A percentile compares a stretch with the other conserved stretches of the same genome.
Conservation (phyloP, 345 rosid genomes). For the Lepidium aucheri region DNA sequence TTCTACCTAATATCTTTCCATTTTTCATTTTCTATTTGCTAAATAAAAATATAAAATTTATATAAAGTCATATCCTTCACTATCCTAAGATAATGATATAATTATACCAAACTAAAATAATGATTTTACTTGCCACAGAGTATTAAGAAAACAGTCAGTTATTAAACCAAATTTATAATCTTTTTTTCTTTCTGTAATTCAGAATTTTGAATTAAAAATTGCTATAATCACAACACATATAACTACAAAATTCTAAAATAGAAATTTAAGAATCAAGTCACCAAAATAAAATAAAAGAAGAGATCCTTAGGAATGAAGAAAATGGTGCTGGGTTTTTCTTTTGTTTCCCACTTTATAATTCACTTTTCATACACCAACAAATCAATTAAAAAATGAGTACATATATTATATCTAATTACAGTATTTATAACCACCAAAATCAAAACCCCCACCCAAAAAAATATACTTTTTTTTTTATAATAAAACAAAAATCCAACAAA, state of each 20-base stretch:
- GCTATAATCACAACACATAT: too few relatives aligned
- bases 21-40: background rate
- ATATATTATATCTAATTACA: constrained; percentile 22
- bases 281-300: background rate
- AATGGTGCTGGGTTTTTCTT: constrained; percentile 11
- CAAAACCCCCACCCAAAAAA: constrained; percentile 1
- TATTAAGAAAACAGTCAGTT: background rate
- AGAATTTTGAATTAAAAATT: background rate
- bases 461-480: background rate
- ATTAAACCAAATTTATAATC: background rate
- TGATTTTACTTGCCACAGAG: background rate
- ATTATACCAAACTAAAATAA: background rate
- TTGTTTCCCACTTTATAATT: constrained; percentile 27
- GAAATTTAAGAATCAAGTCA: background rate
- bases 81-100: background rate
- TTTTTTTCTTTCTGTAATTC: too few relatives aligned
- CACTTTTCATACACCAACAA: constrained; percentile 25
- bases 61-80: background rate
- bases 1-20: constrained; percentile 16
- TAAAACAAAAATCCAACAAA: background rate
- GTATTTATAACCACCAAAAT: constrained; percentile 20
- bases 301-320: constrained; percentile 7
- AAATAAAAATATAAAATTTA: background rate
- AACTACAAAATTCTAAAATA: background rate
- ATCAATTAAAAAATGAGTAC: constrained; percentile 22